These are phyloP conservation scores for Hypoxylon subgilvum DNA, from an alignment of 495 filamentous ascomycete genomes.

Conservation along the genomic window DNA sequence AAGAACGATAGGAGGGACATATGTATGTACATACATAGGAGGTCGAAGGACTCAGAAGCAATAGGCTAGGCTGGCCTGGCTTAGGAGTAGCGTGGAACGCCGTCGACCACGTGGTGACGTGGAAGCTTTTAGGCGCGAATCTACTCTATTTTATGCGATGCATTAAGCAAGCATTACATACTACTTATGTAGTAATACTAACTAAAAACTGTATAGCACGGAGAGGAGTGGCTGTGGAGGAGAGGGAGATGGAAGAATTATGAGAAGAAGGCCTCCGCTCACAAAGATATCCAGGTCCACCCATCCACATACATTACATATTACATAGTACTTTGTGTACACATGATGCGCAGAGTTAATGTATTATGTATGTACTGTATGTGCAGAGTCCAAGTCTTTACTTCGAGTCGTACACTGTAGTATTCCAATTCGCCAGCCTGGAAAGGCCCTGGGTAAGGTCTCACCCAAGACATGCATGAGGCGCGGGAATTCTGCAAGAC, in stretches of 20 bases:
- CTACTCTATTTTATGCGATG: conserved; percentile 10
- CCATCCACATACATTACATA: too few relatives aligned
- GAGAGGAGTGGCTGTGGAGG: too few relatives aligned
- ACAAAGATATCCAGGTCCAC: too few relatives aligned
- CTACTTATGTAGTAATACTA: conserved; percentile 5
- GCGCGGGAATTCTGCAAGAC: conserved; percentile 35
- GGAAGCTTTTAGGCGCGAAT: conserved; percentile 20
- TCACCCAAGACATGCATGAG: conserved; percentile 30
- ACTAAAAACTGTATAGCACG: conserved; percentile 33
- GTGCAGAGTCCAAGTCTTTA: too few relatives aligned
- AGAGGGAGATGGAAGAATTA: too few relatives aligned
- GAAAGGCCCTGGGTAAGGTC: conserved; percentile 27
- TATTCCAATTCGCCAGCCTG: conserved; percentile 31
- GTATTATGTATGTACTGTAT: too few relatives aligned
- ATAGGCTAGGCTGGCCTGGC: not conserved
- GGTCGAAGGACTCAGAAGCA: not conserved
- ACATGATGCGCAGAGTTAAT: too few relatives aligned
- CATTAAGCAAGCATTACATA: not conserved
- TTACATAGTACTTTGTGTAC: too few relatives aligned
- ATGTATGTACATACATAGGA: not conserved
- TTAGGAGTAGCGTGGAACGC: conserved; percentile 18
- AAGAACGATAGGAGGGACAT: not conserved
- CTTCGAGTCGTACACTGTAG: conserved; percentile 23
- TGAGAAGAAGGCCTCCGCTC: too few relatives aligned
- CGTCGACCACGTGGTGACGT: conserved; percentile 30